Evolutionary conservation across 306 rosid species (phyloP), one percentile per base, ranked within the genome.

Genomic region (Boehmeria nivea): DNA sequence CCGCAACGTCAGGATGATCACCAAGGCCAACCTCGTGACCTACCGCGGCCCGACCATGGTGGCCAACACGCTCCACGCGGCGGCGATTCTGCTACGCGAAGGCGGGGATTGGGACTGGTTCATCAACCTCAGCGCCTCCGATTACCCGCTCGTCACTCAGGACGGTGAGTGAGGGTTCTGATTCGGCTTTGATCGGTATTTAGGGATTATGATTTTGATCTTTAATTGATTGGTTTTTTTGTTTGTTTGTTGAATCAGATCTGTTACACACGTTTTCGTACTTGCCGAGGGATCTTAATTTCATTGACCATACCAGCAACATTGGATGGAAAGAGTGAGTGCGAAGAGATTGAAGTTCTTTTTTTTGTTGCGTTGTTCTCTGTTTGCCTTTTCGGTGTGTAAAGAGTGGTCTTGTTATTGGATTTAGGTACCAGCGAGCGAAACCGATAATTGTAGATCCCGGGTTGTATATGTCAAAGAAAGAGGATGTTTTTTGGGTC

Each of bases 281-380:
- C 83, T 67, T 93, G 84, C 89, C 93, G 1, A 77, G 96, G 8
- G 96, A 93, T 81, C 94, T 93, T 15, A 93, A 93, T 81, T 93
- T 93, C 89, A 81, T 93, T 27, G 96, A 93, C 67, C 96, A 93
- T 74, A 87, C 99, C 0, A 85, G 99, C 69, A 77, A 87, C 76
- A 85, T 93, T 81, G 99, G 99, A 55, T 93, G 96, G 99, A 93
- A 87, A 75, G 99, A 84, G 99, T 93, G 74, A 57, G 99, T 67
- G 34, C 27, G 36, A 16, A 49, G 27, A 24, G 9, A 23, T 21
- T 4, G 8, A 18, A 24, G 14, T 18, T 38, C 0, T 9, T 39
- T 27, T 54, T 42, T 31, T 49, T 37, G 6, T 24, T n/a, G n/a
- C n/a, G n/a, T n/a, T n/a, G n/a, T n/a, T n/a, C 22, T 3, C 19